Evolutionary conservation across 768 basidiomycete species (phyloP), one percentile per base, ranked within the genome.

Genomic region (Amanita pallidorosea): DNA sequence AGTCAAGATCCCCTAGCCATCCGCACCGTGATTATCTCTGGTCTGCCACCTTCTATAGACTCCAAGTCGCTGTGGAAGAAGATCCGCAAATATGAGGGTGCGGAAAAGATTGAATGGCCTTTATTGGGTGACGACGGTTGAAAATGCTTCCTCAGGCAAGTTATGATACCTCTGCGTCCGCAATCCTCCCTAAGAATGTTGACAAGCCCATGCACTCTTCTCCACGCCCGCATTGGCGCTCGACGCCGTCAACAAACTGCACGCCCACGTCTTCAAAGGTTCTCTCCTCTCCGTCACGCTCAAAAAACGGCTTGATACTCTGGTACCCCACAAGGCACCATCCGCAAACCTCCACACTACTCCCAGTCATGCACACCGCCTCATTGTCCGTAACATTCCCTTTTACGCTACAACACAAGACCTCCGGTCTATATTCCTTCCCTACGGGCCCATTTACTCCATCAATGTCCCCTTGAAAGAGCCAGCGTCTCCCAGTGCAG

Each of bases 251-350:
- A 69, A 65, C 49, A 90, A 88, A 63, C 76, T 98, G 1, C 91
- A 98, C 61, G 90, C 89, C 1, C 91, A 94, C 61, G 85, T 93
- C 25, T 95, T 86, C 77, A 94, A 95, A 62, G 91, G 92, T 36
- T 72, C 74, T 7, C 69, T 93, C 4, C 77, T 97, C n/a, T 90
- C 87, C 2, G 88, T 85, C 12, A 81, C 85, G 6, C 74, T 95
- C 45, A 93, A 95, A 73, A 91, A 91, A 61, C 79, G 88, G 13
- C 67, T 89, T 7, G 88, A 93, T 51, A 77, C 70, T 2, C 71
- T 85, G 7, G 67, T 75, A 15, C 85, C 81, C 55, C 48, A 51
- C 8, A 66, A 70, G 60, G 3, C 33, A 13, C 29, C 62, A 15
- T 50, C 59, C 36, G 15, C 43, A 25, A 51, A 23, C 29, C 11